Conservation (phyloP, 2,329 filamentous ascomycete species). For the Ophiostoma australiae region DNA sequence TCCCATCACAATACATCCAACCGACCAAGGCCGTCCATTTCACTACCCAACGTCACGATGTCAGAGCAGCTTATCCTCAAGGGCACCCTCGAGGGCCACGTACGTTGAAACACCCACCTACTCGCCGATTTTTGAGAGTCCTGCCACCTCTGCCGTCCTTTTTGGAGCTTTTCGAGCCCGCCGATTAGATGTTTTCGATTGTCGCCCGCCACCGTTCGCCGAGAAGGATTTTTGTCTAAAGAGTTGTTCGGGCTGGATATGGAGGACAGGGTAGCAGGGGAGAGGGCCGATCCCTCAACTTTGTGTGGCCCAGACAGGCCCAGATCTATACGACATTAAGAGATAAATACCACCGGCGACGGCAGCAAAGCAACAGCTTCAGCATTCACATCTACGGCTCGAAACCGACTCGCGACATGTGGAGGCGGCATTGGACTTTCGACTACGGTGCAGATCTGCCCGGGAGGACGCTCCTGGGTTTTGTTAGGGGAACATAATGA, state of each 20-base stretch:
- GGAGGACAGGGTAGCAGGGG: constrained; percentile 5
- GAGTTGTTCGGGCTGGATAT: not conserved
- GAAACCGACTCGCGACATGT: not conserved
- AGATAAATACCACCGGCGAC: not conserved
- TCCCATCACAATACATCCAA: constrained; percentile 16
- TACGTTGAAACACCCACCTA: constrained; percentile 42
- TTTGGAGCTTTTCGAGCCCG: constrained; percentile 2
- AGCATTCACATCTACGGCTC: not conserved
- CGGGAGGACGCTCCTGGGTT: not conserved
- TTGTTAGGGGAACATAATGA: constrained; percentile 13
- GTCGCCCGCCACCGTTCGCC: not conserved
- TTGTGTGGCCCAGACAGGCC: not conserved
- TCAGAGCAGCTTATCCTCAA: constrained; percentile 93
- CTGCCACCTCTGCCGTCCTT: not conserved
- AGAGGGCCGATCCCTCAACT: constrained; percentile 1
- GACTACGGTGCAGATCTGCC: not conserved
- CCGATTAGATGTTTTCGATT: constrained; percentile 13
- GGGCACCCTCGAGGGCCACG: constrained; percentile 96
- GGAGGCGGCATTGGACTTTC: not conserved
- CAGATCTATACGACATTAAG: not conserved
- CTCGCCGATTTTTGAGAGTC: constrained; percentile 2
- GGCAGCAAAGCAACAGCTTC: not conserved
- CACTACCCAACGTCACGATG: constrained; percentile 49
- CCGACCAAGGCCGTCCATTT: constrained; percentile 28
- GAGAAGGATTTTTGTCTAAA: not conserved